These are phyloP conservation scores for Eremomyces bilateralis DNA, from an alignment of 495 filamentous ascomycete species.

Conservation along the genomic window DNA sequence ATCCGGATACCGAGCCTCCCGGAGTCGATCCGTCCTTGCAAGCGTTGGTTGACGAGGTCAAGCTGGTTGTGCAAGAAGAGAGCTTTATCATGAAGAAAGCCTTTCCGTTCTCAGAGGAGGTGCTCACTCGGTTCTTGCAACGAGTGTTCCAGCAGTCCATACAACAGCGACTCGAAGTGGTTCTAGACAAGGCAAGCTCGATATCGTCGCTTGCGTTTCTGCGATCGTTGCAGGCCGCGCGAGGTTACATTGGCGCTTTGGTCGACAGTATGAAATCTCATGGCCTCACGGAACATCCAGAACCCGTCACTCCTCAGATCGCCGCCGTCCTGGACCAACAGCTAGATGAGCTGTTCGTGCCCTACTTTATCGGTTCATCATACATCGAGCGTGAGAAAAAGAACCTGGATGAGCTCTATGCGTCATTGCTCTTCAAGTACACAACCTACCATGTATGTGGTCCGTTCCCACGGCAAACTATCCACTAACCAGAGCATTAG, in stretches of 20 bases:
- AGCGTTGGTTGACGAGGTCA: constrained; percentile 79
- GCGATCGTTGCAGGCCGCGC: constrained; percentile 71
- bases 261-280: constrained; percentile 89
- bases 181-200: constrained; percentile 76
- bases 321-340: constrained; percentile 80
- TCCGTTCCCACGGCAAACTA: no score
- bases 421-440: constrained; percentile 85
- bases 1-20: constrained; percentile 78
- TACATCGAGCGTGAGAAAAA: constrained; percentile 89
- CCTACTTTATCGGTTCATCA: constrained; percentile 79
- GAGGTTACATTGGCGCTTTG: constrained; percentile 60
- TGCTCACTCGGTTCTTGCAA: constrained; percentile 77
- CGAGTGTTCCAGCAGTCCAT: constrained; percentile 95
- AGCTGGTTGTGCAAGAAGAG: constrained; percentile 89
- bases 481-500: constrained; percentile 5
- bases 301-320: constrained; percentile 70
- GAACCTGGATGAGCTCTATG: constrained; percentile 79
- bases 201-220: constrained; percentile 85
- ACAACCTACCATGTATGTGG: constrained; percentile 52
- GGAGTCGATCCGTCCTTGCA: constrained; percentile 84
- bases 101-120: constrained; percentile 90
- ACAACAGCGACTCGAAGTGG: constrained; percentile 88
- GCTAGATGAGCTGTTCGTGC: constrained; percentile 87
- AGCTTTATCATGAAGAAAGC: constrained; percentile 87
- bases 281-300: constrained; percentile 85